phyloP scores from a whole-genome alignment of 306 rosid species.

The Sicyos edulis region DNA sequence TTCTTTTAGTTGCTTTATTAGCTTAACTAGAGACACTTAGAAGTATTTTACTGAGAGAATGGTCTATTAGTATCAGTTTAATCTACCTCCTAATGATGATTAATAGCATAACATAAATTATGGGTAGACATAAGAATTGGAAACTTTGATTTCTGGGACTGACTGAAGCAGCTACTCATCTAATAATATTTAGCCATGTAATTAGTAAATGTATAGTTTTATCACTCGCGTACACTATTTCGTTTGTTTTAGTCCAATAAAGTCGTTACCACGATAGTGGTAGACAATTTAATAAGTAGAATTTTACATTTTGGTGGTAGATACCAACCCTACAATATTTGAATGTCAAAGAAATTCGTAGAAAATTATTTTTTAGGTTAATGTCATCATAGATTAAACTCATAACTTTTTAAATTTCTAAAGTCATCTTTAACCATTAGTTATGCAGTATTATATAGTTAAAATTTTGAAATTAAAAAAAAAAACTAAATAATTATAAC shows the following conservation, averaged over 20 bases:
- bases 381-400: too few species aligned
- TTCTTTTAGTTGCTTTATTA: not conserved
- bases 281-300: not conserved
- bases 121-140: not conserved
- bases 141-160: not conserved
- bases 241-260: too few species aligned
- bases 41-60: not conserved
- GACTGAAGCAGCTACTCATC: not conserved
- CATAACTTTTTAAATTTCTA: too few species aligned
- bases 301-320: not conserved
- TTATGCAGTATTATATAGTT: too few species aligned
- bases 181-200: not conserved
- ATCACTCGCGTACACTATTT: too few species aligned
- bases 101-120: not conserved
- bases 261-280: not conserved
- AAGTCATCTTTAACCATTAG: too few species aligned
- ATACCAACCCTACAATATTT: too few species aligned
- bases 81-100: not conserved
- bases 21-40: not conserved
- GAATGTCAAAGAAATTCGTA: too few species aligned
- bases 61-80: not conserved
- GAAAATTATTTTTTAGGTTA: too few species aligned
- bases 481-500: too few species aligned
- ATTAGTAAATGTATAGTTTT: too few species aligned
- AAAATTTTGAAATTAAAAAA: too few species aligned